Percentiles rank a stretch among this genome's conserved stretches.
These are phyloP conservation scores for Sarocladium strictum DNA, from an alignment of 2,329 filamentous ascomycete genomes.

Conservation along the genomic window DNA sequence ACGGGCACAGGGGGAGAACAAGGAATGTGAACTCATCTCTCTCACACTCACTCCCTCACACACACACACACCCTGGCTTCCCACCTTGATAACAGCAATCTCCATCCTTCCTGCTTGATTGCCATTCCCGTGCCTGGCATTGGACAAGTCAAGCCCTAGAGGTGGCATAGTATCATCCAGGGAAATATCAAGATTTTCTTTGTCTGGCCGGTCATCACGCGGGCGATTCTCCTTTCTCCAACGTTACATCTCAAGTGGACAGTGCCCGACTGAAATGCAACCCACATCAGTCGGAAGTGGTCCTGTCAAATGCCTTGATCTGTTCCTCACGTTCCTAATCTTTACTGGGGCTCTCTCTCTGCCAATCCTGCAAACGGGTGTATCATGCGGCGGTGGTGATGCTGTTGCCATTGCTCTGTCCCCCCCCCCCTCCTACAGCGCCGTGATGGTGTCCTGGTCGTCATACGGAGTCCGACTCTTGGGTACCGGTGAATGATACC, in stretches of 20 bases:
- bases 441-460: too few relatives aligned
- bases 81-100: too few relatives aligned
- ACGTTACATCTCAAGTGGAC: constrained; percentile 7
- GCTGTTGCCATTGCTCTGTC: too few relatives aligned
- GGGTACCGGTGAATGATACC: too few relatives aligned
- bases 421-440: too few relatives aligned
- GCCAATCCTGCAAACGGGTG: too few relatives aligned
- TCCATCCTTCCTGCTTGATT: neutral
- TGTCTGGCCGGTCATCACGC: neutral
- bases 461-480: too few relatives aligned
- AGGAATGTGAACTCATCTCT: too few relatives aligned
- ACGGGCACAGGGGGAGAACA: too few relatives aligned
- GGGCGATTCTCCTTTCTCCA: neutral
- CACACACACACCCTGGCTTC: neutral
- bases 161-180: neutral
- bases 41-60: neutral
- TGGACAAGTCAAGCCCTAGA: neutral
- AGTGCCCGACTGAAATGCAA: neutral
- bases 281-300: neutral
- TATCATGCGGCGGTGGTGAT: too few relatives aligned
- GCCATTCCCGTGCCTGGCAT: neutral
- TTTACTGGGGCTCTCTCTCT: neutral
- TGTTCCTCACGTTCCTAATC: neutral
- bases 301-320: neutral
- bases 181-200: neutral